Conservation (phyloP, 2,329 filamentous ascomycete genomes). For the Penicillium griseofulvum region DNA sequence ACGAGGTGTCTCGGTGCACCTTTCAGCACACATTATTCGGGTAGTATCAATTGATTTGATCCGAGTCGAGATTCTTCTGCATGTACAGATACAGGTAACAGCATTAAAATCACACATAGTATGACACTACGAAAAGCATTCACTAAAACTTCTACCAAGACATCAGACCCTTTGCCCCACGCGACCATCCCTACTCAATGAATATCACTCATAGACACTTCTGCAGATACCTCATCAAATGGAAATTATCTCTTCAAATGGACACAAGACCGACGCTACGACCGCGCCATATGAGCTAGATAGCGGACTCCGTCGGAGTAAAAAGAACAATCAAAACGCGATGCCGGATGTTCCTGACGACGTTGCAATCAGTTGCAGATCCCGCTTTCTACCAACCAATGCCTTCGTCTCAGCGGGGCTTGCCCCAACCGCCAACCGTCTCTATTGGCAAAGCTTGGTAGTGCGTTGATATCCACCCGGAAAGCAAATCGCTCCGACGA, state of each 20-base stretch:
- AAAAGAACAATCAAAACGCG: constrained; percentile 5
- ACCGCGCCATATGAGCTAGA: neutral
- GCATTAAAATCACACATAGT: neutral
- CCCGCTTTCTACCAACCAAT: constrained; percentile 6
- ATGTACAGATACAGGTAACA: neutral
- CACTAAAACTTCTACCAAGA: neutral
- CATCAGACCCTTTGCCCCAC: neutral
- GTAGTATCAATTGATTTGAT: neutral
- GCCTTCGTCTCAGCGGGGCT: neutral
- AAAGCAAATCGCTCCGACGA: neutral
- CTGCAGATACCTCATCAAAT: too few species aligned
- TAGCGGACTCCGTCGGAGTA: constrained; percentile 6
- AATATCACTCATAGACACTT: neutral
- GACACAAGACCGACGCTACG: neutral
- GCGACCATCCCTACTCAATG: neutral
- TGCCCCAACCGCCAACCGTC: neutral
- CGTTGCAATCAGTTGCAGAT: constrained; percentile 13
- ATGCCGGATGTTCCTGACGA: constrained; percentile 15
- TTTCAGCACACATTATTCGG: neutral
- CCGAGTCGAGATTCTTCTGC: neutral
- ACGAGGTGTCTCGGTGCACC: neutral
- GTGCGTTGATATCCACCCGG: neutral
- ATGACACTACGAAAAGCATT: neutral
- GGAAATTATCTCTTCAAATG: neutral
- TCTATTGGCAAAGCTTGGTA: constrained; percentile 2